phyloP scores from a whole-genome alignment of 148 eudicot species.

The Gaultheria prostrata region DNA sequence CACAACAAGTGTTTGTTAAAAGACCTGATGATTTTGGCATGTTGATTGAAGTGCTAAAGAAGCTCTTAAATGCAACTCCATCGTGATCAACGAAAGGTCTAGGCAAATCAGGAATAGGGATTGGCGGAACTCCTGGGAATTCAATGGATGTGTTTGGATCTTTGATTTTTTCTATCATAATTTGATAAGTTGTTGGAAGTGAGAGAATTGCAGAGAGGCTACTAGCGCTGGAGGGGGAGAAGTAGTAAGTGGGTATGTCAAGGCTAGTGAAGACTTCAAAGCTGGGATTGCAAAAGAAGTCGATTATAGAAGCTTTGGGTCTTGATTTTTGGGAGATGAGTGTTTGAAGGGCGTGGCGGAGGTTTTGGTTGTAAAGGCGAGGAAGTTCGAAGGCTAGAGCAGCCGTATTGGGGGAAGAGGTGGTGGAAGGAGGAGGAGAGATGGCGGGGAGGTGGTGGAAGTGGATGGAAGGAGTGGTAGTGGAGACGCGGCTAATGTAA shows the following conservation, averaged over 20 bases:
- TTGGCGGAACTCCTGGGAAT: slow-evolving; percentile 19
- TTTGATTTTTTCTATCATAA: neutral
- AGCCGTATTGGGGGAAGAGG: neutral
- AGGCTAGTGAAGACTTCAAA: slow-evolving; percentile 6
- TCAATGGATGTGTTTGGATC: slow-evolving; percentile 7
- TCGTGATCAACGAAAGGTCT: slow-evolving; percentile 10
- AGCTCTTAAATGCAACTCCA: neutral
- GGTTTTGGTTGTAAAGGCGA: slow-evolving; percentile 18
- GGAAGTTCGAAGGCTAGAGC: slow-evolving; percentile 22
- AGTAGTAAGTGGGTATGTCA: slow-evolving; percentile 26
- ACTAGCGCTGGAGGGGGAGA: slow-evolving; percentile 29
- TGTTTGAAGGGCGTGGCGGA: slow-evolving; percentile 14
- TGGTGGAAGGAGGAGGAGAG: slow-evolving; percentile 13
- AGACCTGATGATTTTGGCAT: slow-evolving; percentile 24
- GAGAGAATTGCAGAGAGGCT: slow-evolving; percentile 21
- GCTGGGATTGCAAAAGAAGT: slow-evolving; percentile 30
- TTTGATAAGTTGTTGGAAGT: slow-evolving; percentile 13
- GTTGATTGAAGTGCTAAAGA: neutral
- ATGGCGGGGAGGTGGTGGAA: slow-evolving; percentile 32
- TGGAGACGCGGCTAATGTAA: slow-evolving; percentile 22
- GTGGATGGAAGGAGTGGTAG: slow-evolving; percentile 29
- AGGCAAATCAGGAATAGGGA: slow-evolving; percentile 18
- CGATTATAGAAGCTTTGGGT: slow-evolving; percentile 19
- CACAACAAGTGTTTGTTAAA: slow-evolving; percentile 23
- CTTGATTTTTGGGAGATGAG: slow-evolving; percentile 15